These are phyloP conservation scores for Saccharomyces eubayanus DNA, from an alignment of 805 yeast species.

Conservation along the genomic window DNA sequence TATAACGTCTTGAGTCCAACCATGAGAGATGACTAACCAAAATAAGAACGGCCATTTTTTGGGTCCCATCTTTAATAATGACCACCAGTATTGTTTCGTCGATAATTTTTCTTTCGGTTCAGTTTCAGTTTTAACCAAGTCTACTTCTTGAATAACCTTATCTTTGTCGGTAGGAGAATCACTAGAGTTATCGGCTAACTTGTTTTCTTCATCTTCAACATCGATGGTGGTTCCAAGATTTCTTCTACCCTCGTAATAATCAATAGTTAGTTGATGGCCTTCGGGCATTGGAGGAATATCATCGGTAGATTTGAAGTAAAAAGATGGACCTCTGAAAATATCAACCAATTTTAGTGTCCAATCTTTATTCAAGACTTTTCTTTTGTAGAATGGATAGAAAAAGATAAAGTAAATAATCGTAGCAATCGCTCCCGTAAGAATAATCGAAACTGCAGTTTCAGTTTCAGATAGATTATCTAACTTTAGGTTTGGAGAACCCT, in stretches of 20 bases:
- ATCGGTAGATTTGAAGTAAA: conserved; percentile 46
- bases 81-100: conserved; percentile 33
- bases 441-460: conserved; percentile 48
- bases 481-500: conserved; percentile 64
- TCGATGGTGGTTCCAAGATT: conserved; percentile 5
- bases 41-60: conserved; percentile 45
- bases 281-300: conserved; percentile 60
- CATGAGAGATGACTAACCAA: conserved; percentile 46
- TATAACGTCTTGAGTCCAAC: conserved; percentile 59
- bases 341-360: conserved; percentile 59
- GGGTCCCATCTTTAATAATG: conserved; percentile 40
- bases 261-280: conserved; percentile 47
- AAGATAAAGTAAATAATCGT: conserved; percentile 42
- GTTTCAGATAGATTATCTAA: conserved; percentile 45
- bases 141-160: conserved; percentile 14
- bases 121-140: conserved; percentile 8
- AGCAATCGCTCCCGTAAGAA: conserved; percentile 60
- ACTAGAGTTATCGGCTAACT: conserved; percentile 3
- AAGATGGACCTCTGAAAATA: conserved; percentile 47
- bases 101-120: conserved; percentile 19
- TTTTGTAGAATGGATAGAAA: conserved; percentile 52
- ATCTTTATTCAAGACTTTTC: conserved; percentile 53
- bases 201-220: conserved; percentile 10
- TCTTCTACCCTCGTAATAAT: conserved; percentile 59
- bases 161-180: conserved; percentile 14